Evolutionary conservation across 2,329 filamentous ascomycete species (phyloP), one percentile per base, ranked within the genome.

Genomic region (Alternaria tenuissima): DNA sequence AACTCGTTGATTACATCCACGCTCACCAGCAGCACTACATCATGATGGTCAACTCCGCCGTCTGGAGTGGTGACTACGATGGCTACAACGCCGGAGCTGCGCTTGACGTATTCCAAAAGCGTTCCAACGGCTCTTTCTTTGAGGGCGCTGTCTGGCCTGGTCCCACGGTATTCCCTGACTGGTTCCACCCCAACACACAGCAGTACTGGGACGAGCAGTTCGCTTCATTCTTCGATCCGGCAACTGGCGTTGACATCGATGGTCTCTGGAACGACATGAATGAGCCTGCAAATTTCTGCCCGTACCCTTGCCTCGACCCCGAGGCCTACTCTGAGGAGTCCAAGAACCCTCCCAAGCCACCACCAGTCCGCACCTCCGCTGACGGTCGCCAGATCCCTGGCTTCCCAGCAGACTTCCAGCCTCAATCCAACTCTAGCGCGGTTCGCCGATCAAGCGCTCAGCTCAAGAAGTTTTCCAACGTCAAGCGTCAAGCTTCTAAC

Each of bases 61-160:
- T 87, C 2, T 82, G 80, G n/a, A 64, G 67, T 3, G 65, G 66
- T 28, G 66, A 73, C 48, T 88, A 87, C 65, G 70, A 74, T 4
- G 81, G 86, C 0, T 93, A 87, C 76, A 83, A 89, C 55, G 84
- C 87, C 20, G 91, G 90, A 1, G 77, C 86, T 1, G 82, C 85
- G 16, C 79, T 85, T 5, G 84, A 81, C 30, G 76, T 86, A 5
- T 88, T 87, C 75, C 74, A 86, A 32, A 82, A 83, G 63, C 66
- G 60, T 7, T 69, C 74, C 32, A 89, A 92, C 65, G 89, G 84
- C 16, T 82, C 81, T 3, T 73, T 85, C 34, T 88, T 84, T 67
- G 71, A 83, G 61, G 86, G 91, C 14, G 90, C 92, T 24, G 91
- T 94, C 16, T 94, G 91, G 91, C 90, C 91, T 8, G 91, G 91